These are phyloP conservation scores for Ilyonectria destructans DNA, from an alignment of 2,329 filamentous ascomycete genomes.

Conservation along the genomic window DNA sequence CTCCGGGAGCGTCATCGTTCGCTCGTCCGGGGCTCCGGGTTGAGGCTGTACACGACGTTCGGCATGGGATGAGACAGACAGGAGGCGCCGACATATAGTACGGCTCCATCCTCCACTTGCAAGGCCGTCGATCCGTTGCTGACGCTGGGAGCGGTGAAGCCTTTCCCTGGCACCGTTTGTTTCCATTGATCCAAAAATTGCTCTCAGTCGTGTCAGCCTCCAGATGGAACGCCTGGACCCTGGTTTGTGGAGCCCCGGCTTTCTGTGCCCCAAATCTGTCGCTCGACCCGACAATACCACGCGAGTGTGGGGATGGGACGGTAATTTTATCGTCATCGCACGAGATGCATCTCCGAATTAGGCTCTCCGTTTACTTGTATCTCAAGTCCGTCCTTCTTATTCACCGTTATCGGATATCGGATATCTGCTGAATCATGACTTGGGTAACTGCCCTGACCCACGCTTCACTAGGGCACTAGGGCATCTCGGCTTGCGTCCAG, in stretches of 20 bases:
- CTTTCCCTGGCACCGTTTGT: conserved; percentile 12
- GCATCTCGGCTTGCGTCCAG: conserved; percentile 43
- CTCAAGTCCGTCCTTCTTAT: conserved; percentile 23
- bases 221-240: conserved; percentile 22
- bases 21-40: conserved; percentile 33
- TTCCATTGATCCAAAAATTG: conserved; percentile 7
- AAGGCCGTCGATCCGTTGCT: conserved; percentile 8
- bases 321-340: conserved; percentile 32
- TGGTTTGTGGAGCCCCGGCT: conserved; percentile 34
- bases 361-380: conserved; percentile 16
- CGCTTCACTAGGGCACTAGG: conserved; percentile 27
- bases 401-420: conserved; percentile 22
- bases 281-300: conserved; percentile 37
- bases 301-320: conserved; percentile 45
- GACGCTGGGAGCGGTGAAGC: conserved; percentile 28
- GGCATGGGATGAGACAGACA: conserved; percentile 22
- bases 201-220: conserved; percentile 2
- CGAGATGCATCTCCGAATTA: conserved; percentile 25
- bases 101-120: conserved; percentile 16
- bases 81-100: conserved; percentile 21
- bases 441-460: conserved; percentile 15
- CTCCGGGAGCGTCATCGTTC: conserved; percentile 42
- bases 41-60: conserved; percentile 35
- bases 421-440: conserved; percentile 9
- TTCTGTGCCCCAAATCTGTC: conserved; percentile 30